These are phyloP conservation scores for Batkoa obscura DNA, from an alignment of 371 early-diverging fungal genomes.

Conservation along the genomic window DNA sequence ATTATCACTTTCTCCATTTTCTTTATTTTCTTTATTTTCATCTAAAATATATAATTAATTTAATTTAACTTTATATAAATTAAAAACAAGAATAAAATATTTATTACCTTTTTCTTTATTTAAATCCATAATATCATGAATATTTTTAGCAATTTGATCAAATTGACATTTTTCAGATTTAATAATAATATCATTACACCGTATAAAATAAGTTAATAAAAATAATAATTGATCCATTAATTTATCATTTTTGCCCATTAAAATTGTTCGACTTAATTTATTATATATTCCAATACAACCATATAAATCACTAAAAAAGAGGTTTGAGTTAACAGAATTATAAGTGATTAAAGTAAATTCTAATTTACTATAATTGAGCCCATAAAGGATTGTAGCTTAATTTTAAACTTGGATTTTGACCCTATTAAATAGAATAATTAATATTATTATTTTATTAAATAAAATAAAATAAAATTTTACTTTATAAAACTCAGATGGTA, in stretches of 20 bases:
- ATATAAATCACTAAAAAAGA: constrained; percentile 26
- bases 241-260: constrained; percentile 26
- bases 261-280: constrained; percentile 30
- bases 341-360: too few species aligned
- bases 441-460: too few species aligned
- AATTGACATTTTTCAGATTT: constrained; percentile 15
- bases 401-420: constrained; percentile 12
- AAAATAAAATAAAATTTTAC: too few species aligned
- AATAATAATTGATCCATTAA: constrained; percentile 31
- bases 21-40: too few species aligned
- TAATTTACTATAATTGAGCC: constrained; percentile 35
- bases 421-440: background rate
- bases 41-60: too few species aligned
- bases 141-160: background rate
- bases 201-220: constrained; percentile 35
- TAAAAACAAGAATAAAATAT: too few species aligned
- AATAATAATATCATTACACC: constrained; percentile 43
- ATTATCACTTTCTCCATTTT: too few species aligned
- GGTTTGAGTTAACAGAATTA: constrained; percentile 2
- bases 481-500: constrained; percentile 17
- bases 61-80: too few species aligned
- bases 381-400: constrained; percentile 43
- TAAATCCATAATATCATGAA: constrained; percentile 8
- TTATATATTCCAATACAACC: constrained; percentile 32
- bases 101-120: too few species aligned